Evolutionary conservation across 1,284 basidiomycete species (phyloP), one percentile per base, ranked within the genome.

Genomic region (Ustilago crameri): DNA sequence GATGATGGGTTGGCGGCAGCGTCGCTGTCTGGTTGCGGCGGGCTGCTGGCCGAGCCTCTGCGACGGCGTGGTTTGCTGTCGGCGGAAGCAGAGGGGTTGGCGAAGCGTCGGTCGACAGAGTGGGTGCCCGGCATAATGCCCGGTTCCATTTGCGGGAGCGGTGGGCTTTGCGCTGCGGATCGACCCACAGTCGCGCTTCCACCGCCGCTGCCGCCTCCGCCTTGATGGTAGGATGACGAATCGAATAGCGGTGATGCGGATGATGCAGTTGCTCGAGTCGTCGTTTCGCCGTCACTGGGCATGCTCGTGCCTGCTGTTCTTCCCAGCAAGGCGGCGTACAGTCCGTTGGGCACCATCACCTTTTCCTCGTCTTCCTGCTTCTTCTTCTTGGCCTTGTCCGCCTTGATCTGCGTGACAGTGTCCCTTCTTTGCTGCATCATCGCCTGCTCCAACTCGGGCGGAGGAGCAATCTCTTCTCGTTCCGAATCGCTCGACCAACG

Each of bases 401-500:
- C 53, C 15, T 34, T 60, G 8, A 42, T 38, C 45, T 67, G 64
- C 17, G 53, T 60, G 40, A 67, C 47, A 5, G 64, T 67, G 10
- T 49, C 49, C 15, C 64, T 26, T 20, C 64, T 48, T 22, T 38
- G 23, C 24, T 60, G 52, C 10, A 61, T 2, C 10, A 61, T 2
- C 23, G 14, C 27, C 24, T 27, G 24, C 15, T 56, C 53, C 49
- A 67, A 17, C 38, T 54, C 56, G 9, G 43, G 47, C 2, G 62
- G 62, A 7, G 55, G 47, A 2, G 38, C 47, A 32, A 57, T 10
- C 43, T 65, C 51, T 50, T 79, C 77, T 9, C 50, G 46, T 27
- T 76, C 77, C 34, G 65, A 70, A 3, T 45, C 57, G 60, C 67
- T 72, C 50, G 68, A 73, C 77, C 77, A 79, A 34, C 44, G 17